Base-by-base conservation (phyloP, 495 filamentous ascomycete genomes). In the Chaetomium fimeti region DNA sequence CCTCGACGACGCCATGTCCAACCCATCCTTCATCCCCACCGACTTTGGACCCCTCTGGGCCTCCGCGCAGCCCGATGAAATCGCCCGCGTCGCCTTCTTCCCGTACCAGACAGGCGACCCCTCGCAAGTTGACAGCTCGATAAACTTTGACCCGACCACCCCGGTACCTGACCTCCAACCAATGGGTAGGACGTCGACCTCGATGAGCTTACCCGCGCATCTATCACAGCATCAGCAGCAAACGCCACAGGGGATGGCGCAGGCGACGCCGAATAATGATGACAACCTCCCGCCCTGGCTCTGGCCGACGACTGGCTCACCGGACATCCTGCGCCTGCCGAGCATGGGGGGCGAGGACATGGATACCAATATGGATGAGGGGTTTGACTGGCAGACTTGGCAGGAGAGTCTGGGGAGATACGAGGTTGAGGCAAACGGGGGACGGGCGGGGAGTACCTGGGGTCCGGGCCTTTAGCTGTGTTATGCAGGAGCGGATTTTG, bases 301-400 rank as follows among this genome's bases (percentile, higher is more conserved):
- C 47, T 82, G 79, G 79, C 63, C 71, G 38, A 64, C 69, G 16
- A 49, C 38, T 7, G 74, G 70, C 5, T 47, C 65, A 11, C 32
- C 64, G 2, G 66, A 68, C 20, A 62, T 57, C 25, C 38, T 71
- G 24, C 43, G 16, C 20, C 57, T 60, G 57, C 63, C 67, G 7
- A 69, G 71, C 29, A 65, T 38, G 28, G 58, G 22, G 5, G 32
- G 42, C 0, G 74, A 75, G 15, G 79, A 81, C 15, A 55, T 75
- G 22, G 76, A 79, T 29, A 75, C 79, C 54, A 77, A 77, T 22
- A 69, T 75, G 54, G 74, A 77, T 18, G 79, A 81, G 4, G 69
- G 71, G 1, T 80, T 82, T 54, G 77, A 79, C 61, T 82, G 79
- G 79, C 78, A 82, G 66, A 78, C 66, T 45, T 82, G 76, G 75